Percentiles rank a stretch among this genome's conserved stretches.
phyloP scores from a whole-genome alignment of 495 filamentous ascomycete species.

The Daldinia caldariorum region DNA sequence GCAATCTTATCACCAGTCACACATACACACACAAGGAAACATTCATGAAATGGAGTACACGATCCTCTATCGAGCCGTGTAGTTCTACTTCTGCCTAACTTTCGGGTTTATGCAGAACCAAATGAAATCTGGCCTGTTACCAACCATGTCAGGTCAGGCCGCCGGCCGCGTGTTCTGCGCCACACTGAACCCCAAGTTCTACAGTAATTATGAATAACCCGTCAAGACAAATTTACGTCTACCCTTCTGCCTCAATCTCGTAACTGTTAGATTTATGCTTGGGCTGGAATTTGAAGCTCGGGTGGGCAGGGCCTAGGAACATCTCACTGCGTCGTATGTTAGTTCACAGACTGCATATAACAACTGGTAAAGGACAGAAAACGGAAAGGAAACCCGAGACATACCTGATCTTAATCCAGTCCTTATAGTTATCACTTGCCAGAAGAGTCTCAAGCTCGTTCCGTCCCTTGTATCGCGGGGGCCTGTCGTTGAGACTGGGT shows the following conservation, averaged over 20 bases:
- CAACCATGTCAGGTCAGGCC: conserved; percentile 7
- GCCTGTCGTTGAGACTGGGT: conserved; percentile 84
- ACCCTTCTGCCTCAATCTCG: conserved; percentile 69
- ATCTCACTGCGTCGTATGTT: conserved; percentile 75
- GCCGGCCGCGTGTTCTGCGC: conserved; percentile 24
- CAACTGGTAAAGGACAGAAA: background rate
- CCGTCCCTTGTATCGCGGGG: conserved; percentile 81
- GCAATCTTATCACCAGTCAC: background rate
- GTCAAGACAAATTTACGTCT: conserved; percentile 10
- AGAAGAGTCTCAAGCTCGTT: conserved; percentile 92
- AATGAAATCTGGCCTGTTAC: conserved; percentile 33
- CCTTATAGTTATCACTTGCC: conserved; percentile 87
- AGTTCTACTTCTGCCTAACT: conserved; percentile 6
- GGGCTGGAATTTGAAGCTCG: conserved; percentile 93
- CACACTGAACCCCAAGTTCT: conserved; percentile 16
- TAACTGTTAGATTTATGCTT: conserved; percentile 96
- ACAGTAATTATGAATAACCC: background rate
- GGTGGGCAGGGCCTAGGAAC: conserved; percentile 92
- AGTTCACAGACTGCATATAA: conserved; percentile 1
- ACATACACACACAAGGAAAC: background rate
- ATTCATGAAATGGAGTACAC: background rate
- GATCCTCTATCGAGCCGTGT: background rate
- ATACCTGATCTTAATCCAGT: conserved; percentile 99
- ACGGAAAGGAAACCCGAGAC: conserved; percentile 44
- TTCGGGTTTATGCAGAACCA: conserved; percentile 5